phyloP scores from a whole-genome alignment of 768 basidiomycete species.

The Tricholoma saponaceum region DNA sequence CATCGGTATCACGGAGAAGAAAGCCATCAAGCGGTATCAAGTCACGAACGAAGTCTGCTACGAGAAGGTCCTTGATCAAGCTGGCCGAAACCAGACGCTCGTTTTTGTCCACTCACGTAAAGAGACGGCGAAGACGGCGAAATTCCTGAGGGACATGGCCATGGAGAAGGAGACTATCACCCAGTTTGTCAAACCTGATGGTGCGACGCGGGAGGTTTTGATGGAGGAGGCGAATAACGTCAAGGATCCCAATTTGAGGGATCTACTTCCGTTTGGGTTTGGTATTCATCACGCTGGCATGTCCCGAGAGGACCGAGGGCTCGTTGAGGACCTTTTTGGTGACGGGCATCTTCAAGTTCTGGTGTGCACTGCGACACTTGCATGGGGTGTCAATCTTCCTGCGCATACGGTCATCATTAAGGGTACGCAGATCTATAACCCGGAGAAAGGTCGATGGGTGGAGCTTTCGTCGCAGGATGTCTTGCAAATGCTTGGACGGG shows the following conservation, averaged over 20 bases:
- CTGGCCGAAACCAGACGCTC: slow-evolving; percentile 81
- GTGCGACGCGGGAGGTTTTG: slow-evolving; percentile 87
- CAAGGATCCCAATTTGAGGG: slow-evolving; percentile 78
- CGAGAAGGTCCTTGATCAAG: slow-evolving; percentile 95
- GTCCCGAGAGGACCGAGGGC: slow-evolving; percentile 83
- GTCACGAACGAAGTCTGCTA: slow-evolving; percentile 99
- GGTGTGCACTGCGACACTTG: slow-evolving; percentile 95
- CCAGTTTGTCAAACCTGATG: slow-evolving; percentile 92
- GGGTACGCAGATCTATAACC: slow-evolving; percentile 99
- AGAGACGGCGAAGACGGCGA: slow-evolving; percentile 96
- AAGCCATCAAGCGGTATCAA: slow-evolving; percentile 97
- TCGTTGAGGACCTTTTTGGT: slow-evolving; percentile 92
- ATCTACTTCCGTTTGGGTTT: slow-evolving; percentile 93
- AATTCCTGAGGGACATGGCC: slow-evolving; percentile 90
- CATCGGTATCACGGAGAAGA: slow-evolving; percentile 97
- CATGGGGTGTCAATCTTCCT: slow-evolving; percentile 99
- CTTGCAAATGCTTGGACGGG: slow-evolving; percentile 97
- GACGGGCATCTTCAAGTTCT: slow-evolving; percentile 92
- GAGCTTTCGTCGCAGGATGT: slow-evolving; percentile 96
- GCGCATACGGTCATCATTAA: slow-evolving; percentile 99
- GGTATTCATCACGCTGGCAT: slow-evolving; percentile 98
- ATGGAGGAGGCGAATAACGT: slow-evolving; percentile 79
- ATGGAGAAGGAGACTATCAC: slow-evolving; percentile 96
- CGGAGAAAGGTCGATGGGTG: slow-evolving; percentile 97
- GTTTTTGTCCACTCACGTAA: slow-evolving; percentile 99